Base-by-base conservation (phyloP, 805 yeast genomes). In the Candida mattraensis region DNA sequence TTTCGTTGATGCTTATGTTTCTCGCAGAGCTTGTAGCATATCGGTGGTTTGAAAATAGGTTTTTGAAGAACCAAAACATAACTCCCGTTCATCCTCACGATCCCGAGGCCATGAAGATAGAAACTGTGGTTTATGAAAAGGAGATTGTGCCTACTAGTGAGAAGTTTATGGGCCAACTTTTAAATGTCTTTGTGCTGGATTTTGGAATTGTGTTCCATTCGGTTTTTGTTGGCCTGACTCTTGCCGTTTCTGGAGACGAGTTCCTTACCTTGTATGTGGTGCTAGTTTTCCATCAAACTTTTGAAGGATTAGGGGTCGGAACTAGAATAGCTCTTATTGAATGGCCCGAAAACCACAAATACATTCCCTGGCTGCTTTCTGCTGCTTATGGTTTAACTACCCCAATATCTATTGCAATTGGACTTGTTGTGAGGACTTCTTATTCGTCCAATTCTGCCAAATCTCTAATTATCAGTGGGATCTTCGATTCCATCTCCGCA, bases 291-390 rank as follows among this genome's bases (percentile, higher is more conserved):
- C 87, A 86, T 56, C 95, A 86, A 60, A 67, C 78, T 68, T 85
- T 86, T 53, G 95, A 86, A 63, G 95, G 95, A 33, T 67, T 86
- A 31, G 95, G 94, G 41, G 66, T 86, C n/a, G n/a, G n/a, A n/a
- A n/a, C n/a, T n/a, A n/a, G n/a, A n/a, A n/a, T n/a, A n/a, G n/a
- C n/a, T n/a, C n/a, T n/a, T n/a, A n/a, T n/a, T n/a, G n/a, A n/a
- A n/a, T n/a, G n/a, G n/a, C n/a, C n/a, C n/a, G n/a, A n/a, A n/a
- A n/a, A n/a, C n/a, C n/a, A n/a, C n/a, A 11, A 9, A 21, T 9
- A 11, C 23, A 9, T 9, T 9, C 10, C 10, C 23, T 21, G 23
- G n/a, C n/a, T n/a, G n/a, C n/a, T n/a, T n/a, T n/a, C n/a, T n/a
- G n/a, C n/a, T n/a, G n/a, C n/a, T n/a, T n/a, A n/a, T n/a, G n/a